Base-by-base conservation (phyloP, 805 yeast species). In the Pichia pseudocactophila region DNA sequence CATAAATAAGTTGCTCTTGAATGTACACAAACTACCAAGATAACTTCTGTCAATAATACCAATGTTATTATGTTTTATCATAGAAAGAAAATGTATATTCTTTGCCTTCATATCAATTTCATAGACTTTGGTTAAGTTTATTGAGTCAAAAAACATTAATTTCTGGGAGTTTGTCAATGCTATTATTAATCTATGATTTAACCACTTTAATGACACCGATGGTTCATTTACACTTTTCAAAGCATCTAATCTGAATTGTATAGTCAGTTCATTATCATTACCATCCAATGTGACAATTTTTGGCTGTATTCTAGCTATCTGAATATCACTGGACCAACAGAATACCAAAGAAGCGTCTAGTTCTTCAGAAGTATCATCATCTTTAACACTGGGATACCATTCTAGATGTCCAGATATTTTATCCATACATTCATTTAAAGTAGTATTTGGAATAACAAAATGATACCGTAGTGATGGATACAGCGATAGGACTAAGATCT, bases 291-390 rank as follows among this genome's bases (percentile, higher is more conserved):
- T 47, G 7, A 55, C 42, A 0, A 60, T 12, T 55, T 11, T 65
- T 65, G 41, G 65, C 57, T 16, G 56, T 59, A 47, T 11, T 19
- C 40, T 46, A 2, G 80, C 58, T 42, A 79, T 81, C 8, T 80
- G 49, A 2, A 85, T 53, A 7, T 68, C 65, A 45, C 78, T 76
- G n/a, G 75, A 66, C 82, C 87, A 82, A 31, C 83, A 68, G 49
- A 79, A 83, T 0, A 83, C 89, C 34, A 85, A 74, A 0, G 41
- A 20, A 30, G 48, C 61, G 51, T 53, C 50, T 51, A 55, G 34
- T 42, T n/a, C 43, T 39, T 7, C 59, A 52, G 54, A 54, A 13
- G 48, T 49, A 28, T 43, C 45, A 9, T 22, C 25, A 22, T 22
- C 25, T 8, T 52, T 52, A 3, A 65, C 59, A 10, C 70, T 72